A percentile compares a stretch with the other conserved stretches of the same genome.
phyloP scores from a whole-genome alignment of 345 rosid genomes.

The Euphorbia peplus region DNA sequence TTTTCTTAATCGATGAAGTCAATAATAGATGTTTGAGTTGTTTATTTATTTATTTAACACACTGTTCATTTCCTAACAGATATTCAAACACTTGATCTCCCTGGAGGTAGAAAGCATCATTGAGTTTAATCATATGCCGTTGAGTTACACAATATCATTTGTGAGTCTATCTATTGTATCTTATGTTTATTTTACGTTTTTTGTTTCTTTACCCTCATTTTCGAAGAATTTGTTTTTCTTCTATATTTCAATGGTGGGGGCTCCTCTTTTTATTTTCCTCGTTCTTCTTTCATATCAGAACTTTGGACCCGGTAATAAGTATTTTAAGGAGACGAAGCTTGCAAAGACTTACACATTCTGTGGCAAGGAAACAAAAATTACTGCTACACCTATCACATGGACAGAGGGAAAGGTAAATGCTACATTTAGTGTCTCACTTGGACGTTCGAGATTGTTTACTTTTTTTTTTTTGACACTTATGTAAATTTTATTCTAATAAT shows the following conservation, averaged over 20 bases:
- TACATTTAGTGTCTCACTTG: not conserved
- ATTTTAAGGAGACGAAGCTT: conserved; percentile 72
- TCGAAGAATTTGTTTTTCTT: not conserved
- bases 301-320: conserved; percentile 62
- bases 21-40: no score
- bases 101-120: conserved; percentile 80
- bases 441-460: not conserved
- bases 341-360: conserved; percentile 72
- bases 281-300: conserved; percentile 38
- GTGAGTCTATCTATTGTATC: conserved; percentile 44
- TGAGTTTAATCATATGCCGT: conserved; percentile 68
- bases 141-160: conserved; percentile 79
- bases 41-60: not conserved
- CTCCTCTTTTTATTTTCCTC: not conserved
- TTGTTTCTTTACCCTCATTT: not conserved
- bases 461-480: conserved; percentile 5
- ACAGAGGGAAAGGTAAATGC: conserved; percentile 72
- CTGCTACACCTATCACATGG: conserved; percentile 81
- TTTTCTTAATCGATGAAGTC: not conserved
- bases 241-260: not conserved
- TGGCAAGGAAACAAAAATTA: conserved; percentile 73
- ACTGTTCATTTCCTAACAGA: conserved; percentile 41
- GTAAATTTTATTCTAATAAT: conserved; percentile 16
- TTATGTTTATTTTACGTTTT: not conserved
- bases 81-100: conserved; percentile 63